phyloP scores from a whole-genome alignment of 192 early-diverging fungal genomes.

The Dissophora globulifera region DNA sequence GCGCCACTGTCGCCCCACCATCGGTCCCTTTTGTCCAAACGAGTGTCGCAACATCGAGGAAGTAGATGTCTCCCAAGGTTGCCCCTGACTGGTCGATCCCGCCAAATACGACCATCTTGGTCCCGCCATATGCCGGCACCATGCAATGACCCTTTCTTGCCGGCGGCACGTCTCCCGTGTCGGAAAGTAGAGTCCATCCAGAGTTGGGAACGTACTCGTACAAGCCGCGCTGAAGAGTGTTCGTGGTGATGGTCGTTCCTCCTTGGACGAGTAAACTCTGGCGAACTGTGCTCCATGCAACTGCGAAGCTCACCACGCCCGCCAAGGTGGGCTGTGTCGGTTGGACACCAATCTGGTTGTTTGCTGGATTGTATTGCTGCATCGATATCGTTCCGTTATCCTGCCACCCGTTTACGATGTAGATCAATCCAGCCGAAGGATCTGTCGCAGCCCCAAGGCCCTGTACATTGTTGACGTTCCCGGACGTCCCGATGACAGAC shows the following conservation, averaged over 20 bases:
- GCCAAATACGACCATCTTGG: conserved; percentile 31
- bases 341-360: background rate
- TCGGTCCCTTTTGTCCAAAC: conserved; percentile 13
- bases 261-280: conserved; percentile 16
- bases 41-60: background rate
- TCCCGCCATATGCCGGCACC: conserved; percentile 16
- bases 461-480: background rate
- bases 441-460: conserved; percentile 7
- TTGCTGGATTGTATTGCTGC: conserved; percentile 3
- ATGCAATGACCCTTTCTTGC: conserved; percentile 14
- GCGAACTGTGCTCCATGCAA: background rate
- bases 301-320: background rate
- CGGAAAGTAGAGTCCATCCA: background rate
- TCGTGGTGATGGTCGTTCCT: background rate
- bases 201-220: conserved; percentile 4
- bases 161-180: conserved; percentile 9
- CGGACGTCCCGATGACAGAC: background rate
- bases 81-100: background rate
- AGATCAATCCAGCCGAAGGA: conserved; percentile 1
- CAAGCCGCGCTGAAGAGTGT: background rate
- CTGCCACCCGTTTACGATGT: conserved; percentile 5
- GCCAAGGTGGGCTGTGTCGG: background rate
- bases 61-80: conserved; percentile 11
- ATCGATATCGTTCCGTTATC: background rate
- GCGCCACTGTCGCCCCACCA: background rate